Percentiles rank a stretch among this genome's conserved stretches.
These are phyloP conservation scores for Taxillus chinensis DNA, from an alignment of 164 flowering plant species.

Conservation along the genomic window DNA sequence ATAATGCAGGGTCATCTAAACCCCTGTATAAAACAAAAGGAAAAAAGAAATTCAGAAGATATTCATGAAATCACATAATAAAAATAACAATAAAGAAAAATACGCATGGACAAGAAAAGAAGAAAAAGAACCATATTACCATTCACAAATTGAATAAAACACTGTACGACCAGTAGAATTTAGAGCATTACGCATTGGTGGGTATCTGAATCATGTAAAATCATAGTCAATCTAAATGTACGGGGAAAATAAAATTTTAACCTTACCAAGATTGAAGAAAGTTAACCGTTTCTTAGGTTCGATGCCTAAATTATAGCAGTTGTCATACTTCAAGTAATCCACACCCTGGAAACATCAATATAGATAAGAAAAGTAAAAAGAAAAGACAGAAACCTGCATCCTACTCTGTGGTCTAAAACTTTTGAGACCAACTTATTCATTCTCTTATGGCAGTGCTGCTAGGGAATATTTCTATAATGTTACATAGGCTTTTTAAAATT, in stretches of 20 bases:
- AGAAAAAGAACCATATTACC: slow-evolving; percentile 34
- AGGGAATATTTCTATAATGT: no score
- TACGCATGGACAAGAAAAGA: background rate
- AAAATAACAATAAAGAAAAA: no score
- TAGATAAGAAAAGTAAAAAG: no score
- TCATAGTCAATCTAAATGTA: slow-evolving; percentile 5
- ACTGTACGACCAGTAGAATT: slow-evolving; percentile 63
- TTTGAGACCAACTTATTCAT: no score
- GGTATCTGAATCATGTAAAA: slow-evolving; percentile 43
- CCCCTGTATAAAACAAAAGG: slow-evolving; percentile 50
- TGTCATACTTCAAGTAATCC: slow-evolving; percentile 96
- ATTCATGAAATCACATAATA: background rate
- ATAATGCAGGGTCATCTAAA: slow-evolving; percentile 78
- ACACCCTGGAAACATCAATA: slow-evolving; percentile 44
- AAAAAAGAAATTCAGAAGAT: background rate
- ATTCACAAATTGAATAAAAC: slow-evolving; percentile 94
- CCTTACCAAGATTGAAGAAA: slow-evolving; percentile 6
- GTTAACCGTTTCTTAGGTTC: slow-evolving; percentile 59
- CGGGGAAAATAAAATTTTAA: background rate
- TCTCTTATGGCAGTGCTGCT: no score
- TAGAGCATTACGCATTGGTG: slow-evolving; percentile 94
- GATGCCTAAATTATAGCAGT: slow-evolving; percentile 86
- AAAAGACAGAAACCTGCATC: no score
- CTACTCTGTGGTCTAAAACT: no score
- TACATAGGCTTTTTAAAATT: no score